Evolutionary conservation across 1,139 yeast genomes (phyloP), one percentile per base, ranked within the genome.

Genomic region (Debaryomycetaceae sp.): DNA sequence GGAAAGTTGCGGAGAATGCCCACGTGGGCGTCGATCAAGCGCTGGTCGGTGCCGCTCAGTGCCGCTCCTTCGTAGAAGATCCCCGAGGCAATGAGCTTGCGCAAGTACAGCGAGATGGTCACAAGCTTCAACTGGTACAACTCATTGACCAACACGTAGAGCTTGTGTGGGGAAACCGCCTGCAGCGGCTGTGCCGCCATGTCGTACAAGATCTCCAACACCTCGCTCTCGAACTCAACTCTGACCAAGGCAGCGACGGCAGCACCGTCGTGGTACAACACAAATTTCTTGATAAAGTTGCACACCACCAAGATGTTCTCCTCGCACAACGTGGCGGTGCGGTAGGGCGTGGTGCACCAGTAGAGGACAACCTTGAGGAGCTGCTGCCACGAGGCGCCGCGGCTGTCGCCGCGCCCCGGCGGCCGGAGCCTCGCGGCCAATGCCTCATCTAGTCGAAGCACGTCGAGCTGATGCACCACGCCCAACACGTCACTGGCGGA

Each of bases 71-170:
- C 40, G 49, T 82, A 85, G 31, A 86, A 71, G 1, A 84, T 65
- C 4, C 96, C 96, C 1, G 93, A 80, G 4, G 96, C 86, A 31
- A 88, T 86, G 22, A 86, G 58, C 41, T 81, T 75, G 45, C 96
- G 61, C 36, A 86, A 62, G 45, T 86, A 88, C 1, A 84, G 71
- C 0, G 89, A 78, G 2, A 82, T 71, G 1, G 75, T 59, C 19
- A 80, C 65, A 16, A 79, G 51, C 28, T 71, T 69, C 29, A 71
- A 51, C 23, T 64, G 68, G 30, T 70, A 65, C 7, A 82, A 51
- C 45, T 77, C 83, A 39, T 75, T 69, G 14, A 81, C 61, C 29
- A 83, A 55, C 5, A 71, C 64, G 41, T 69, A 70, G 17, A 83
- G 51, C 7, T 23, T 16, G 16, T 23, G 18, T 8, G 33, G 23